Conservation (phyloP, 352 stramenopile species). For the Globisporangium mamillatum region DNA sequence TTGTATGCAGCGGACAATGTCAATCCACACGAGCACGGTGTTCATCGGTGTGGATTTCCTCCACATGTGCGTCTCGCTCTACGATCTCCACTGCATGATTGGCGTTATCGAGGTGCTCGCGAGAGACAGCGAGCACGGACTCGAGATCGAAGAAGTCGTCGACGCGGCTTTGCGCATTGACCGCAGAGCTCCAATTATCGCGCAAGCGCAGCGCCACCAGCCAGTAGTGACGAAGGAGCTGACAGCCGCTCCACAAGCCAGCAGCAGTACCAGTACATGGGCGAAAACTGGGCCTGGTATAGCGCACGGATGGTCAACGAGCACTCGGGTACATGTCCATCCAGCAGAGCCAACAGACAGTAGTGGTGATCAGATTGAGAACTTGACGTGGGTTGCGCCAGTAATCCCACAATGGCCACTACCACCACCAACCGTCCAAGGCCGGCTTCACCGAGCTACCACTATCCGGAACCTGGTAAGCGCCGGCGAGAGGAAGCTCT, state of each 20-base stretch:
- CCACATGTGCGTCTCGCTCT: conserved; percentile 31
- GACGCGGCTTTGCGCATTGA: neutral
- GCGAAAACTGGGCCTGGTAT: neutral
- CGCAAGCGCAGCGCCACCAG: neutral
- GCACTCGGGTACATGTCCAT: neutral
- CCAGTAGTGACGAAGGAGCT: no score
- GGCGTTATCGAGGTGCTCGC: neutral
- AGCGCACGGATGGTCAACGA: neutral
- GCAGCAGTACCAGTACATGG: neutral
- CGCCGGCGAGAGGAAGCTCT: neutral
- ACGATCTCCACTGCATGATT: conserved; percentile 27
- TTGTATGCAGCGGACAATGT: conserved; percentile 33
- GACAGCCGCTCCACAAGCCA: neutral
- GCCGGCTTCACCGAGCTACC: neutral
- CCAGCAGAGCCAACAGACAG: neutral
- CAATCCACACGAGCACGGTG: conserved; percentile 21
- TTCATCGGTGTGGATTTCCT: conserved; percentile 39
- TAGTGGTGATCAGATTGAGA: neutral
- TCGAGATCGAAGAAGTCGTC: neutral
- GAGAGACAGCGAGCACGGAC: neutral
- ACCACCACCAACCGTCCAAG: neutral
- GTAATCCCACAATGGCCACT: neutral
- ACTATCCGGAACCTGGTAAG: neutral
- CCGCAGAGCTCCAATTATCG: neutral
- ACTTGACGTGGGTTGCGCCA: neutral